phyloP scores from a whole-genome alignment of 208 protist species.

The Leishmania mexicana region DNA sequence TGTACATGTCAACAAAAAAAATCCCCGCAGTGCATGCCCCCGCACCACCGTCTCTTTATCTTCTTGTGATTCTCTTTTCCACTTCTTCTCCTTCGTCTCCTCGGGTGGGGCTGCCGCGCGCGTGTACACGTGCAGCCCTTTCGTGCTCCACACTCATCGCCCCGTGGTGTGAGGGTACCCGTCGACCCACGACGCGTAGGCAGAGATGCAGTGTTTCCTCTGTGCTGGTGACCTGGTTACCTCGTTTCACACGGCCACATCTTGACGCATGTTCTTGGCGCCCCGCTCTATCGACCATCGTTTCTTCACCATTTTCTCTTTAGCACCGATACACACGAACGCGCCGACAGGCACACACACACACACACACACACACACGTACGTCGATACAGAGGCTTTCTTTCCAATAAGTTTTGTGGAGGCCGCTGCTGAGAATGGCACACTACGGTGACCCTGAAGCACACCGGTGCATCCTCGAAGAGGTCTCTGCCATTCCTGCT shows the following conservation, averaged over 20 bases:
- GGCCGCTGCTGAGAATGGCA: constrained; percentile 16
- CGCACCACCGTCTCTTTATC: not conserved
- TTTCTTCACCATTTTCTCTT: not conserved
- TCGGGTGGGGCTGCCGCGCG: not conserved
- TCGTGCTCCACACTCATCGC: not conserved
- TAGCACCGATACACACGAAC: not conserved
- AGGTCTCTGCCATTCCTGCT: constrained; percentile 17
- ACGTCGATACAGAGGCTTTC: not conserved
- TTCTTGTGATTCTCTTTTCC: not conserved
- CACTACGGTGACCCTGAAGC: constrained; percentile 45
- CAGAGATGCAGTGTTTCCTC: not conserved
- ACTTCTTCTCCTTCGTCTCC: not conserved
- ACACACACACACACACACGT: not conserved
- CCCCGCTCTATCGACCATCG: not conserved
- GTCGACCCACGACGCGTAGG: not conserved
- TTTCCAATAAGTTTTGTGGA: not conserved
- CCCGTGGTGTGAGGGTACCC: not conserved
- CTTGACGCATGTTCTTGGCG: not conserved
- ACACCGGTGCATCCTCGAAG: constrained; percentile 37
- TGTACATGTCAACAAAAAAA: not conserved
- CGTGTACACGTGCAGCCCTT: not conserved
- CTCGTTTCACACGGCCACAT: not conserved
- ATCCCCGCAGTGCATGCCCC: not conserved
- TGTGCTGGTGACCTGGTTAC: not conserved
- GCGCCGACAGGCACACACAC: not conserved